Percentiles rank a stretch among this genome's conserved stretches.
These are phyloP conservation scores for Penicillium sp. DNA, from an alignment of 2,329 filamentous ascomycete species.

Conservation along the genomic window DNA sequence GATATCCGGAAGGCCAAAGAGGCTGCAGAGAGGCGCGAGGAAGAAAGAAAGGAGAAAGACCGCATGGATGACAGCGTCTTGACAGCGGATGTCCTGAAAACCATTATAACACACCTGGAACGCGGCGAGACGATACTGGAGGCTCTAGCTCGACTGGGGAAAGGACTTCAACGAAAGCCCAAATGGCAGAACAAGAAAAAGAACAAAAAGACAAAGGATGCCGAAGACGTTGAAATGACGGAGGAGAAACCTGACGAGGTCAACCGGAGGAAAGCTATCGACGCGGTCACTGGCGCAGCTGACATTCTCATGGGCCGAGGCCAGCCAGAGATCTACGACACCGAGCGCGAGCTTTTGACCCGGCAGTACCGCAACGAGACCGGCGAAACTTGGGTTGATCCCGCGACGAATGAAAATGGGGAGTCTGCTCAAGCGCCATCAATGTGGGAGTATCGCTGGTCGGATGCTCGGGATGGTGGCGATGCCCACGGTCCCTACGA, in stretches of 20 bases:
- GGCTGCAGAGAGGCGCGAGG: constrained; percentile 80
- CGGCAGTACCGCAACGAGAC: constrained; percentile 81
- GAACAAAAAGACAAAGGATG: constrained; percentile 46
- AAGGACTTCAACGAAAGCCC: constrained; percentile 57
- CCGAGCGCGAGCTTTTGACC: constrained; percentile 77
- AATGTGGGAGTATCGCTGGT: constrained; percentile 92
- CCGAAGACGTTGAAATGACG: constrained; percentile 68
- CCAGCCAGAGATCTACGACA: constrained; percentile 86
- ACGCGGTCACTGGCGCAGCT: constrained; percentile 82
- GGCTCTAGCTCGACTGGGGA: constrained; percentile 76
- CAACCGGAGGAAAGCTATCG: constrained; percentile 69
- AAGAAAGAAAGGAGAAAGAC: constrained; percentile 68
- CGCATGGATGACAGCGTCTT: constrained; percentile 71
- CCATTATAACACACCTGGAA: constrained; percentile 70
- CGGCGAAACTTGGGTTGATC: constrained; percentile 75
- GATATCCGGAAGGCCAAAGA: constrained; percentile 85
- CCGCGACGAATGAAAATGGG: constrained; percentile 26
- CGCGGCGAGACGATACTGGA: constrained; percentile 83
- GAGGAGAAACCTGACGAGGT: constrained; percentile 66
- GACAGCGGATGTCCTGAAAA: constrained; percentile 68
- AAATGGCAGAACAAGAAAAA: constrained; percentile 61
- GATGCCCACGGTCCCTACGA: constrained; percentile 85
- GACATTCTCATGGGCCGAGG: constrained; percentile 81
- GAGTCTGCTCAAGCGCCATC: constrained; percentile 37
- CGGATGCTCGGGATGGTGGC: constrained; percentile 76